Evolutionary conservation across 163 green algal species (phyloP), one percentile per base, ranked within the genome.

Genomic region (Prototheca stagnorum): DNA sequence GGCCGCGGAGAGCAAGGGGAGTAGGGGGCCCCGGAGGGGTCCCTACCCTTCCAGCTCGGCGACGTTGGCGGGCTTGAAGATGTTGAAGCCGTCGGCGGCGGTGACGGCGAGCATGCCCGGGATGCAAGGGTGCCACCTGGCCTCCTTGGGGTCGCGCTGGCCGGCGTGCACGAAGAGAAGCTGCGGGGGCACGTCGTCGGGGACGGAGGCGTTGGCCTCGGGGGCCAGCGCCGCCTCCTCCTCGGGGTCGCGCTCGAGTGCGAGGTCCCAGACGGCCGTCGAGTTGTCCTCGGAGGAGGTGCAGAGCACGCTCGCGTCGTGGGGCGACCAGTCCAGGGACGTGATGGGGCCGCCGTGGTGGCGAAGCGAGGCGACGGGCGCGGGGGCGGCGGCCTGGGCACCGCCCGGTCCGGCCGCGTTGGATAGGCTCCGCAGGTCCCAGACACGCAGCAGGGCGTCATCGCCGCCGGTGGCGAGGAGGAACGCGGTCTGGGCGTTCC

Each of bases 41-140:
- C n/a, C n/a, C n/a, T n/a, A n/a, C n/a, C n/a, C n/a, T n/a, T n/a
- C 31, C 31, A 12, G 11, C 31, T 37, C 9, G 31, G 20, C 88
- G 21, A 93, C 63, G 65, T 96, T 97, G 49, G 68, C 75, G 20
- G 88, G 75, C 64, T 88, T 88, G 72, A 95, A 99, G 5, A 92
- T 41, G 60, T 95, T 94, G 63, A 97, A 92, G 20, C 90, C 86
- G 43, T 97, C 86, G 0, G 51, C 69, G 2, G 86, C 89, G 0
- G 90, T 99, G 35, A 61, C 78, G 7, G 74, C 44, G 4, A 97
- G 65, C 54, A 97, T 53, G 25, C 90, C 90, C 5, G 79, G 82
- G 44, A 97, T 93, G 65, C 97, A 86, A 5, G 64, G 44, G 64
- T 98, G 90, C 88, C 88, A 98, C 52, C 94, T 83, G 51, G 81